These are phyloP conservation scores for Rhododendron henanense DNA, from an alignment of 148 eudicot species.

Conservation along the genomic window DNA sequence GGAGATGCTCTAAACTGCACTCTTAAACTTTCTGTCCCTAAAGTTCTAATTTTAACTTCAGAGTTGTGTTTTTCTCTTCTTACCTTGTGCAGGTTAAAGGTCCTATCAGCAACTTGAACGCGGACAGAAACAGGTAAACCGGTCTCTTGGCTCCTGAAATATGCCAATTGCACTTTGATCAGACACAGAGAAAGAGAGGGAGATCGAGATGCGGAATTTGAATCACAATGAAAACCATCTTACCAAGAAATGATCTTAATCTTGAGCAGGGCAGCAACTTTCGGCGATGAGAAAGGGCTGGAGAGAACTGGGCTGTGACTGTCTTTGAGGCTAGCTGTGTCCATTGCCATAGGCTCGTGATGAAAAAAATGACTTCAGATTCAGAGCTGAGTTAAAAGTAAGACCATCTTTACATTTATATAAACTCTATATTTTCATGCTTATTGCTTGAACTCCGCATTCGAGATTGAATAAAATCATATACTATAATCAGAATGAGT, in stretches of 20 bases:
- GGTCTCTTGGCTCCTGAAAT: slow-evolving; percentile 4
- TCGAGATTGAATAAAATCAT: background rate
- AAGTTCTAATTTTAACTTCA: background rate
- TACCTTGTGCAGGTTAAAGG: slow-evolving; percentile 87
- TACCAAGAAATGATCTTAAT: slow-evolving; percentile 92
- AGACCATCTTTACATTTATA: background rate
- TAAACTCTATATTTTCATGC: background rate
- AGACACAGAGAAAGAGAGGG: background rate
- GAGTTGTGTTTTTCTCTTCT: background rate
- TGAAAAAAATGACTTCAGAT: background rate
- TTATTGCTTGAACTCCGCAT: background rate
- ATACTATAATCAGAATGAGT: background rate
- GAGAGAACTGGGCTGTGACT: slow-evolving; percentile 43
- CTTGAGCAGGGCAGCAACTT: slow-evolving; percentile 79
- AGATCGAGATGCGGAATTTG: background rate
- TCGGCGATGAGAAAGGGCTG: slow-evolving; percentile 63
- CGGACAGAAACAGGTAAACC: slow-evolving; percentile 52
- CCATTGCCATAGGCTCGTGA: slow-evolving; percentile 26
- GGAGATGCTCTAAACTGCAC: background rate
- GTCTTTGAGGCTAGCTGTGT: slow-evolving; percentile 43
- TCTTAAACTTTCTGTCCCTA: background rate
- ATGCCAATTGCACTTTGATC: background rate
- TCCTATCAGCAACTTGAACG: slow-evolving; percentile 60
- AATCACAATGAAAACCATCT: background rate
- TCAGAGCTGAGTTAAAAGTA: slow-evolving; percentile 6